Base-by-base conservation (phyloP, 139 green algal species). In the Nannochloris sp. region DNA sequence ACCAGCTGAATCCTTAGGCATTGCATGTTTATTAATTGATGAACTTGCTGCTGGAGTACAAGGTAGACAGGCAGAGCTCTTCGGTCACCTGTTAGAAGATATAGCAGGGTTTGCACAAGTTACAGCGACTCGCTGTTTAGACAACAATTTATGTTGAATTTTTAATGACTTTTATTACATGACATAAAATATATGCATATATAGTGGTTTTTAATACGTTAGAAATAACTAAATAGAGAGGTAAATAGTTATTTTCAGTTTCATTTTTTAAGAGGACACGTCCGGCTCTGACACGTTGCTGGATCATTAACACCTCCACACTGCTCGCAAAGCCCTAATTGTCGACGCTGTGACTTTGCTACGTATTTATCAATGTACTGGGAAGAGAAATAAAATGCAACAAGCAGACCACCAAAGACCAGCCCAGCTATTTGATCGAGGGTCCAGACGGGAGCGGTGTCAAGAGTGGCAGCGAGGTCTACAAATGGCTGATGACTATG, bases 391-490 rank as follows among this genome's bases (percentile, higher is more conserved):
- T 85, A 75, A 31, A 76, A 70, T 9, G 58, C 64, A 10, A 92
- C 9, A 72, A 92, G 75, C 2, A 78, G 58, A 31, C 46, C 85
- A 68, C 81, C 85, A 66, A 93, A 93, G 0, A 72, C 81, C 13
- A 93, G 74, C 0, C 85, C 85, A 8, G 83, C 85, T 35, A 87
- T 85, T 59, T 93, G 86, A 42, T 93, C 86, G 32, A 92, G 65
- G 5, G 86, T 93, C 86, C 85, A 92, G 0, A 30, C 56, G 4
- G 86, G 86, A 64, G 81, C 14, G 23, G 25, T n/a, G 38, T 65
- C 59, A 10, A 65, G 15, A 7, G 59, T 33, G 5, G 33, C 14
- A 24, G 38, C 12, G 27, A 54, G 14, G 33, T 65, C 30, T 0
- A 10, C 54, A 27, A 62, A 12, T n/a, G n/a, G n/a, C n/a, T n/a